These are phyloP conservation scores for Sclerotinia nivalis DNA, from an alignment of 2,329 filamentous ascomycete genomes.

Conservation along the genomic window DNA sequence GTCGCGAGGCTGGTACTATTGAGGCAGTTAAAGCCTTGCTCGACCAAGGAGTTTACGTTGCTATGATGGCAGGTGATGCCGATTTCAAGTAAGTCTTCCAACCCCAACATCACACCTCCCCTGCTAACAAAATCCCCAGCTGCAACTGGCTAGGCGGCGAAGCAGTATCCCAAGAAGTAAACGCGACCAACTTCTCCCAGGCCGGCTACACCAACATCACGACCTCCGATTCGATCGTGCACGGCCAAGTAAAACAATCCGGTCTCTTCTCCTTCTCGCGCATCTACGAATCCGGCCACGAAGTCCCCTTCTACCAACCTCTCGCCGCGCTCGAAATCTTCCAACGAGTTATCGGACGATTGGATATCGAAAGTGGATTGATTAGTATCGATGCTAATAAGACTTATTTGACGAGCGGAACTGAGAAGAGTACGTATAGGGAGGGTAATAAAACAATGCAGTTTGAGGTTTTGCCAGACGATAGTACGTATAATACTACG, in stretches of 20 bases:
- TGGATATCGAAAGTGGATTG: constrained; percentile 55
- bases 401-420: constrained; percentile 31
- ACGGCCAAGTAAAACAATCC: constrained; percentile 72
- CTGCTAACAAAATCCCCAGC: constrained; percentile 57
- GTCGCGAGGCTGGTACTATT: constrained; percentile 49
- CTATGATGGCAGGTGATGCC: constrained; percentile 62
- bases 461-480: constrained; percentile 44
- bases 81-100: constrained; percentile 47
- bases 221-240: constrained; percentile 63
- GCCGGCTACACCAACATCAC: constrained; percentile 72
- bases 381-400: constrained; percentile 44
- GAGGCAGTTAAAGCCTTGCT: constrained; percentile 58
- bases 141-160: constrained; percentile 73
- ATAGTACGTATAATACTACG: constrained; percentile 52
- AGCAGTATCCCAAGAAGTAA: constrained; percentile 61
- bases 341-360: constrained; percentile 49
- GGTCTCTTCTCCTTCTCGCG: constrained; percentile 69
- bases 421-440: constrained; percentile 32
- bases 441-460: constrained; percentile 45
- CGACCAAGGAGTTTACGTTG: constrained; percentile 62
- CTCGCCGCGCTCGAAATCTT: constrained; percentile 54
- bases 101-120: constrained; percentile 45
- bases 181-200: constrained; percentile 49
- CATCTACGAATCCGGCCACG: constrained; percentile 64
- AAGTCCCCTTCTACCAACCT: constrained; percentile 56